A percentile compares a stretch with the other conserved stretches of the same genome.
phyloP scores from a whole-genome alignment of 2,329 filamentous ascomycete genomes.

The Huntiella decipiens region DNA sequence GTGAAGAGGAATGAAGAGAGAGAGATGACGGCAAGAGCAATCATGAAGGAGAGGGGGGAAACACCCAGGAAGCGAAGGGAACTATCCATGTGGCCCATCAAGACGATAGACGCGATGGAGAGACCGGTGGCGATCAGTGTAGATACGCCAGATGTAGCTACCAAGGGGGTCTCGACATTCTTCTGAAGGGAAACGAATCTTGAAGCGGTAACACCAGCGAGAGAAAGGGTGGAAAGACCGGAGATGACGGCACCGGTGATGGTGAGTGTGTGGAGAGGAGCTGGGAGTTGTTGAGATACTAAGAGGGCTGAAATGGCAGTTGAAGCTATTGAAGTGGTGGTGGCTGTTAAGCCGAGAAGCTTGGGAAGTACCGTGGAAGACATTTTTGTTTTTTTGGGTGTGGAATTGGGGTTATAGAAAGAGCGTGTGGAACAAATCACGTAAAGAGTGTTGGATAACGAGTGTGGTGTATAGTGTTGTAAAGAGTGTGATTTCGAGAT shows the following conservation, averaged over 20 bases:
- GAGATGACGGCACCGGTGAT: constrained; percentile 6
- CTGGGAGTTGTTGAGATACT: constrained; percentile 6
- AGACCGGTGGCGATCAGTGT: constrained; percentile 4
- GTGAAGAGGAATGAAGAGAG: constrained; percentile 7
- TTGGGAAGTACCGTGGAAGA: constrained; percentile 2
- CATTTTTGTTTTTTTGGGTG: constrained; percentile 4
- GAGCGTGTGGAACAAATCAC: constrained; percentile 3
- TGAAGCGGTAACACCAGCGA: constrained; percentile 4
- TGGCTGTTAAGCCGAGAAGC: constrained; percentile 5
- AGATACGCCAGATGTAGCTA: constrained; percentile 7
- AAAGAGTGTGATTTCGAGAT: constrained; percentile 9
- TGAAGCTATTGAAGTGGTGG: constrained; percentile 5
- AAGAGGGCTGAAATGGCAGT: constrained; percentile 6
- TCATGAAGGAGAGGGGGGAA: constrained; percentile 5
- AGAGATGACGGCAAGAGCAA: constrained; percentile 6
- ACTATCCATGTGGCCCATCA: constrained; percentile 6
- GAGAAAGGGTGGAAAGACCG: constrained; percentile 4
- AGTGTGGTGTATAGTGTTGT: constrained; percentile 1
- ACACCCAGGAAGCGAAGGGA: neutral
- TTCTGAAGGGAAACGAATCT: constrained; percentile 2
- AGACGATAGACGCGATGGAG: constrained; percentile 8
- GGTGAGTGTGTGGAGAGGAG: constrained; percentile 8
- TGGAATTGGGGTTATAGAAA: neutral
- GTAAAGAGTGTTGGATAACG: constrained; percentile 2
- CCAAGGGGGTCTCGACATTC: constrained; percentile 1